These are phyloP conservation scores for Xylaria sp. DNA, from an alignment of 2,329 filamentous ascomycete genomes.

Conservation along the genomic window DNA sequence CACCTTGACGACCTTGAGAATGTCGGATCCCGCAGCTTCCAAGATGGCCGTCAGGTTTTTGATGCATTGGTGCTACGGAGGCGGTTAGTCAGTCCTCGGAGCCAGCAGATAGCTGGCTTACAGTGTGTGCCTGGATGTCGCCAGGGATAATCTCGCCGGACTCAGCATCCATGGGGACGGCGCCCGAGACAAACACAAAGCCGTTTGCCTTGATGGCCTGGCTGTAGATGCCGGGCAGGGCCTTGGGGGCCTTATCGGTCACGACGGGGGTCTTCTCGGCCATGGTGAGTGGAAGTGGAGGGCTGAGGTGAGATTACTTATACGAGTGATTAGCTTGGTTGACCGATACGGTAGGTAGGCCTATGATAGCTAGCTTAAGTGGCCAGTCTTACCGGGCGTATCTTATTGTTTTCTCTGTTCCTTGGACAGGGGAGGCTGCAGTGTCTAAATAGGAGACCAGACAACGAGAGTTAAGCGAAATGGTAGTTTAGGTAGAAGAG, in stretches of 20 bases:
- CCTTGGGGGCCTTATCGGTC: constrained; percentile 56
- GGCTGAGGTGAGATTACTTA: constrained; percentile 26
- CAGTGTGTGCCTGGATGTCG: constrained; percentile 73
- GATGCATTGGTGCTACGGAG: constrained; percentile 68
- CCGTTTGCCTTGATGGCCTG: constrained; percentile 74
- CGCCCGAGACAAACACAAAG: constrained; percentile 77
- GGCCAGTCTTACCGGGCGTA: background rate
- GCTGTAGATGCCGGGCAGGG: constrained; percentile 55
- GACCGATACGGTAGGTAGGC: background rate
- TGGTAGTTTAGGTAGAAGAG: background rate
- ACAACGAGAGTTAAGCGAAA: background rate
- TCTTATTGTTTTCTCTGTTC: background rate
- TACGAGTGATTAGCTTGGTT: background rate
- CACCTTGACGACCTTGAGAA: constrained; percentile 77
- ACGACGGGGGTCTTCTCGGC: constrained; percentile 52
- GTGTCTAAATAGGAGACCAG: background rate
- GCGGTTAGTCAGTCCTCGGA: constrained; percentile 10
- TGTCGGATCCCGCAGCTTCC: constrained; percentile 71
- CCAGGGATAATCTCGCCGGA: constrained; percentile 70
- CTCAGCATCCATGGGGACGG: constrained; percentile 72
- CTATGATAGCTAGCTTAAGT: background rate
- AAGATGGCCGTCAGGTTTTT: constrained; percentile 77
- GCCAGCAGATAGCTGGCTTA: constrained; percentile 41
- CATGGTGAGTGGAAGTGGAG: constrained; percentile 43
- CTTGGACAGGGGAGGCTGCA: background rate